Conservation (phyloP, 169 alveolate species). For the Cryptosporidium xiaoi region DNA sequence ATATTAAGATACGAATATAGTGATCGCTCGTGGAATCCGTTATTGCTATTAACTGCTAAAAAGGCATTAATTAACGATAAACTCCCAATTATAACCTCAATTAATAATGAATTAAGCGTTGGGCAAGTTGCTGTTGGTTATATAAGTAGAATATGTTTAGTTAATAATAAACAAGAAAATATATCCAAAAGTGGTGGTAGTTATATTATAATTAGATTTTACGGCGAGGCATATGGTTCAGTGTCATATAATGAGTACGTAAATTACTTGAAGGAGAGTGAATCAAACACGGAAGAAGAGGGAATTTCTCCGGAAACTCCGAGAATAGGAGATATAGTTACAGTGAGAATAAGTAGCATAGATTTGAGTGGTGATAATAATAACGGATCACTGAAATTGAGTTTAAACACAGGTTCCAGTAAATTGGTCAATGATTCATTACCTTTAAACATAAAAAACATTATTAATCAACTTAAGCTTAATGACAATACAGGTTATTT, state of each 20-base stretch:
- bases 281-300: background rate
- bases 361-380: background rate
- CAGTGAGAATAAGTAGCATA: conserved; percentile 36
- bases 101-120: background rate
- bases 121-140: conserved; percentile 59
- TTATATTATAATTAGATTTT: conserved; percentile 47
- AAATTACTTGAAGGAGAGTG: background rate
- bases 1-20: conserved; percentile 51
- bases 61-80: conserved; percentile 13
- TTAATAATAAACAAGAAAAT: background rate
- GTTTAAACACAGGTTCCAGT: background rate
- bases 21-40: conserved; percentile 46
- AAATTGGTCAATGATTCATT: background rate
- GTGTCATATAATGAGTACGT: conserved; percentile 53
- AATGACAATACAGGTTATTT: background rate
- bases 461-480: background rate
- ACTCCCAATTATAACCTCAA: conserved; percentile 5
- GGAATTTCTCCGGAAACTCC: conserved; percentile 5
- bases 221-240: conserved; percentile 66
- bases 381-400: conserved; percentile 6
- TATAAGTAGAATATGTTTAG: conserved; percentile 35
- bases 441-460: background rate
- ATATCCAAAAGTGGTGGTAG: background rate
- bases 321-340: conserved; percentile 35
- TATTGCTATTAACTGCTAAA: conserved; percentile 55